Conservation (phyloP, 495 filamentous ascomycete species). For the Amorphotheca resinae region DNA sequence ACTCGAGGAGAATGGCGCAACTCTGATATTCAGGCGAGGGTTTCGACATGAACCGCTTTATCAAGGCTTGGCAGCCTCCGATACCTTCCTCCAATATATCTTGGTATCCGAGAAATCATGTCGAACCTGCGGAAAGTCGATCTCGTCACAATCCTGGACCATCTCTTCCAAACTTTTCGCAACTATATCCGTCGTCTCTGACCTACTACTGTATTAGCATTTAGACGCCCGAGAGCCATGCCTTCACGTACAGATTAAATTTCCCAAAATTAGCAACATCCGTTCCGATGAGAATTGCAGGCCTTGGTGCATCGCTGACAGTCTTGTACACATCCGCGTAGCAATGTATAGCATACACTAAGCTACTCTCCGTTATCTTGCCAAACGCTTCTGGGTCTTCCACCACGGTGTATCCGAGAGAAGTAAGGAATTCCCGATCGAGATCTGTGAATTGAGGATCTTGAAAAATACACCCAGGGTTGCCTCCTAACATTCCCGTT, state of each 20-base stretch:
- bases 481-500: background rate
- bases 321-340: slow-evolving; percentile 31
- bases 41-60: background rate
- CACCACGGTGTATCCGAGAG: slow-evolving; percentile 40
- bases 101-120: slow-evolving; percentile 21
- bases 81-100: slow-evolving; percentile 19
- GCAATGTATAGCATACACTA: slow-evolving; percentile 51
- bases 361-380: slow-evolving; percentile 31
- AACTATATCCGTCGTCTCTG: background rate
- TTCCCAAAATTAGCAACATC: slow-evolving; percentile 18
- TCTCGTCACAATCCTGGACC: slow-evolving; percentile 8
- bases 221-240: background rate
- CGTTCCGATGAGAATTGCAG: slow-evolving; percentile 16
- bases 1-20: too few species aligned
- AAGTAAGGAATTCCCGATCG: slow-evolving; percentile 45
- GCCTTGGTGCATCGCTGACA: slow-evolving; percentile 6
- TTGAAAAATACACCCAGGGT: slow-evolving; percentile 39
- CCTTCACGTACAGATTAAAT: slow-evolving; percentile 11
- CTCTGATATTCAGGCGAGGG: too few species aligned
- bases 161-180: slow-evolving; percentile 10
- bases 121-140: slow-evolving; percentile 18
- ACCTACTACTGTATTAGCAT: slow-evolving; percentile 3
- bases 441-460: slow-evolving; percentile 56
- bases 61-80: slow-evolving; percentile 9
- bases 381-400: slow-evolving; percentile 45